Conservation (phyloP, 2,329 filamentous ascomycete species). For the Parascedosporium putredinis region DNA sequence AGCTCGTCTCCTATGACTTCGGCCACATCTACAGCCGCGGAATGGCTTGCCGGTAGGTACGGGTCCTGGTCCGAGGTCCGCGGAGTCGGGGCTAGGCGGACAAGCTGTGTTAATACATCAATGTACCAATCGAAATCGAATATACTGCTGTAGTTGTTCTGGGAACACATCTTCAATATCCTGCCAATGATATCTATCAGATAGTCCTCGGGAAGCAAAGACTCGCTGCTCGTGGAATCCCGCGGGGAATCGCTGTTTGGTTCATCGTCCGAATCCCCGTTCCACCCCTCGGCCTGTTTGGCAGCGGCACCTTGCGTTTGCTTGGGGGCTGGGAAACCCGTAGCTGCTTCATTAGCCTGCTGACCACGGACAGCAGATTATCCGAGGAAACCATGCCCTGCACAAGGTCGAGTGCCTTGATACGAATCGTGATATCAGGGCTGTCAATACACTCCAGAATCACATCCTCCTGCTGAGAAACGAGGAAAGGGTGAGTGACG, state of each 20-base stretch:
- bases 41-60: constrained; percentile 11
- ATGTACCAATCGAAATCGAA: constrained; percentile 97
- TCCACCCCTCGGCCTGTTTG: neutral
- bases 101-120: constrained; percentile 74
- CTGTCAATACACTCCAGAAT: constrained; percentile 96
- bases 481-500: constrained; percentile 73
- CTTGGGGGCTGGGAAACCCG: constrained; percentile 39
- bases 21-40: constrained; percentile 40
- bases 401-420: constrained; percentile 83
- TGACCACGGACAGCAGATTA: constrained; percentile 73
- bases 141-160: constrained; percentile 77
- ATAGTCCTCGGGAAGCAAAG: constrained; percentile 69
- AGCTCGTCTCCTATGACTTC: constrained; percentile 74
- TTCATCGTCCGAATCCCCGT: constrained; percentile 8
- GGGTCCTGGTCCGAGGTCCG: constrained; percentile 26
- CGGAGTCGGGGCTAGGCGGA: constrained; percentile 55
- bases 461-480: constrained; percentile 88
- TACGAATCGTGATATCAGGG: constrained; percentile 86
- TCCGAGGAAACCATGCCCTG: constrained; percentile 88
- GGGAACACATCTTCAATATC: constrained; percentile 81
- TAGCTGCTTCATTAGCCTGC: constrained; percentile 79
- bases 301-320: neutral
- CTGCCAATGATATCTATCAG: constrained; percentile 69
- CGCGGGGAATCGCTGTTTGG: constrained; percentile 35
- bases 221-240: neutral